These are phyloP conservation scores for Sequoiadendron giganteum DNA, from an alignment of 75 land plant species.

Conservation along the genomic window DNA sequence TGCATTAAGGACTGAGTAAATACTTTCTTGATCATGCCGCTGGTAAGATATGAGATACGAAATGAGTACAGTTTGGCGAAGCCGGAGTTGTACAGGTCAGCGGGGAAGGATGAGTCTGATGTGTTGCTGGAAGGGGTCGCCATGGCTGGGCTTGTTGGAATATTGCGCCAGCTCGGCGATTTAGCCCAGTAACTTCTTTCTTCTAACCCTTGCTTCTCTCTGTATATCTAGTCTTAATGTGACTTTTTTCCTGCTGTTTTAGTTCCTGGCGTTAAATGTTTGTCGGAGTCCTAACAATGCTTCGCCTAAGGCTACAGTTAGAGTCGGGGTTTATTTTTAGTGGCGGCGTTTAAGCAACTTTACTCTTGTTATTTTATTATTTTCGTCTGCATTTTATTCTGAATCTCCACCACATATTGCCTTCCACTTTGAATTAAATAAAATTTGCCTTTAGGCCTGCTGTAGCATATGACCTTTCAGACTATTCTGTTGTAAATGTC, in stretches of 20 bases:
- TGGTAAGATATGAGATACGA: slow-evolving; percentile 74
- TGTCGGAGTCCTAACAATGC: background rate
- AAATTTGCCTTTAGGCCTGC: no score
- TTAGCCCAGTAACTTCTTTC: slow-evolving; percentile 75
- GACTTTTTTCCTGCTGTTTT: background rate
- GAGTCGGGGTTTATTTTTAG: no score
- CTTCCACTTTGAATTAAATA: no score
- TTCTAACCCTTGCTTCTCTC: slow-evolving; percentile 1
- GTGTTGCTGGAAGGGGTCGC: slow-evolving; percentile 91
- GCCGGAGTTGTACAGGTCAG: slow-evolving; percentile 81
- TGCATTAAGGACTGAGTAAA: background rate
- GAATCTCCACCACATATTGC: no score
- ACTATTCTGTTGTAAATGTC: background rate
- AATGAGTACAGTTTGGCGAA: slow-evolving; percentile 89
- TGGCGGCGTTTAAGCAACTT: background rate
- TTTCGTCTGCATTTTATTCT: background rate
- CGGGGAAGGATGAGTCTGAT: slow-evolving; percentile 90
- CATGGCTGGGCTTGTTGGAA: slow-evolving; percentile 95
- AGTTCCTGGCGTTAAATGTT: background rate
- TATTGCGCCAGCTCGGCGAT: slow-evolving; percentile 96
- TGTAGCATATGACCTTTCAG: no score
- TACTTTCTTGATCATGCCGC: slow-evolving; percentile 51
- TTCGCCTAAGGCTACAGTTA: no score
- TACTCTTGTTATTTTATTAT: background rate
- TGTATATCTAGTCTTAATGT: background rate